phyloP scores from a whole-genome alignment of 306 rosid genomes.

The Nissolia schottii region DNA sequence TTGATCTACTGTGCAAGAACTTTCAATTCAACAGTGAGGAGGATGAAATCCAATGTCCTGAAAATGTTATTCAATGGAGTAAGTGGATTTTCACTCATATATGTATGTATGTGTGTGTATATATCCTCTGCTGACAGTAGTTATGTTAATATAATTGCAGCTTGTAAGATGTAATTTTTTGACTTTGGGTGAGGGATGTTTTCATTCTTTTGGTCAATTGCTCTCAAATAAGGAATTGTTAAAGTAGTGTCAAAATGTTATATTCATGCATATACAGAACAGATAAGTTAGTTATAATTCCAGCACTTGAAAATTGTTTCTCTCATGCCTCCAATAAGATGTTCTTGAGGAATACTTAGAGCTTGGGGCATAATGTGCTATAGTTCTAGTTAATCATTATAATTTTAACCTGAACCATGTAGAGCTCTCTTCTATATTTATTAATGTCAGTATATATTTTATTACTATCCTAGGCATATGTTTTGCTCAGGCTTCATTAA shows the following conservation, averaged over 20 bases:
- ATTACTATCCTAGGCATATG: neutral
- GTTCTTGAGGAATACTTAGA: neutral
- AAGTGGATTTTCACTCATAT: no score
- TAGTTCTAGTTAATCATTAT: neutral
- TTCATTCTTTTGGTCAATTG: neutral
- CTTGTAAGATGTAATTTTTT: neutral
- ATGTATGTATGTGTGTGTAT: neutral
- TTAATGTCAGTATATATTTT: neutral
- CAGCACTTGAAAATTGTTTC: neutral
- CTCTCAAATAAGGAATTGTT: neutral
- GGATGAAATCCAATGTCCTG: no score
- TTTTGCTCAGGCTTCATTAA: conserved; percentile 14
- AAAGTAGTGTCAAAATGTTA: conserved; percentile 6
- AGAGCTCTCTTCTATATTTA: conserved; percentile 10
- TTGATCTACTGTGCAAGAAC: no score
- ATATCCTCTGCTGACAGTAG: neutral
- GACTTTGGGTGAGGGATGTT: neutral
- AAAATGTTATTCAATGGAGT: no score
- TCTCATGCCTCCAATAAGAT: neutral
- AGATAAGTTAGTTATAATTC: neutral
- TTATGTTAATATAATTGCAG: conserved; percentile 2
- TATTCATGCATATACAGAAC: neutral
- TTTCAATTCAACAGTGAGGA: no score
- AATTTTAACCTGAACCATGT: neutral
- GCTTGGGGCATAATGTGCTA: neutral